Evolutionary conservation across 257 asterid genomes (phyloP).

Genomic region (Echium plantagineum): DNA sequence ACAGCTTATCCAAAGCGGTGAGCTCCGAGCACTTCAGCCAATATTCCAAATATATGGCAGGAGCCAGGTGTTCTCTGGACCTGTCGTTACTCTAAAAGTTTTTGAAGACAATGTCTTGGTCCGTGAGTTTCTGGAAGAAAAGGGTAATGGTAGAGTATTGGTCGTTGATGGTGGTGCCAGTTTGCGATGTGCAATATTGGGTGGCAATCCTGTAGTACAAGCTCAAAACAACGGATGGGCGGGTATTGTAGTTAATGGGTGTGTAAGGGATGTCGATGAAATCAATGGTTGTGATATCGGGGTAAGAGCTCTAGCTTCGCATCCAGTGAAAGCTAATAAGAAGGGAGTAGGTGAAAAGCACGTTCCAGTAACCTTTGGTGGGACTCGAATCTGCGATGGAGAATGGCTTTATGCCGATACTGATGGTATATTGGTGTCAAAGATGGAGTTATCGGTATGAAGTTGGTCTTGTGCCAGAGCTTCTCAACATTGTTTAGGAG

Average conservation of each 20-base stretch:
- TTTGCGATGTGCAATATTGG: slow-evolving; percentile 11
- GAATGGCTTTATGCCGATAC: slow-evolving; percentile 7
- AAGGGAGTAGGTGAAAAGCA: background rate
- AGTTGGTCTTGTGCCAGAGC: background rate
- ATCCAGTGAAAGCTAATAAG: slow-evolving; percentile 1
- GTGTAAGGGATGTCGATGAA: slow-evolving; percentile 10
- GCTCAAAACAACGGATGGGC: slow-evolving; percentile 12
- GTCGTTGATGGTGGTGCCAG: slow-evolving; percentile 12
- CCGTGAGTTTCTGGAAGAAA: slow-evolving; percentile 5
- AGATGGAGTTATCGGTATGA: slow-evolving; percentile 2
- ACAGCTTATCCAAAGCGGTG: background rate
- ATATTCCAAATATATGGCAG: slow-evolving; percentile 2
- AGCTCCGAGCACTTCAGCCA: slow-evolving; percentile 4
- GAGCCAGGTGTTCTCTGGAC: slow-evolving; percentile 3
- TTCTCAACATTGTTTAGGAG: background rate
- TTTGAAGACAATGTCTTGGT: slow-evolving; percentile 1
- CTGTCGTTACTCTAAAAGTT: slow-evolving; percentile 2
- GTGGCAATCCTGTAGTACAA: slow-evolving; percentile 7
- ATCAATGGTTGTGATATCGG: slow-evolving; percentile 4
- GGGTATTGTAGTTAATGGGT: slow-evolving; percentile 10
- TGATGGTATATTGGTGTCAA: slow-evolving; percentile 4
- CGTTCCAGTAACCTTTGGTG: background rate
- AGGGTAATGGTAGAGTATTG: slow-evolving; percentile 6
- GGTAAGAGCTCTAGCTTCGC: slow-evolving; percentile 5
- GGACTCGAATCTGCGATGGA: slow-evolving; percentile 1